Evolutionary conservation across 805 yeast species (phyloP).

Genomic region (Teunomyces atbi): DNA sequence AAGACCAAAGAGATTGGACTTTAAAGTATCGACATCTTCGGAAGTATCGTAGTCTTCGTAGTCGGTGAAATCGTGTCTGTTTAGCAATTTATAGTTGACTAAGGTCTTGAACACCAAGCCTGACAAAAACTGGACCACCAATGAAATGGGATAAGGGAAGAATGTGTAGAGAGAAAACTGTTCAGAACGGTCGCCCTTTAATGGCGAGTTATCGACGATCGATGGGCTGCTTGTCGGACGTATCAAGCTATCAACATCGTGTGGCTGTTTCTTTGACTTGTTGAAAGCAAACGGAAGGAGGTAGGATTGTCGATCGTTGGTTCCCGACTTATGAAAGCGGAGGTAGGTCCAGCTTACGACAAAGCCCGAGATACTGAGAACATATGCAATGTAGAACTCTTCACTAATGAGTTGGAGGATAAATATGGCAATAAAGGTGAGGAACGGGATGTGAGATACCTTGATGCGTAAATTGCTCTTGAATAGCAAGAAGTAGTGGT

Average conservation of each 20-base stretch:
- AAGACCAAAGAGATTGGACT: slow-evolving; percentile 37
- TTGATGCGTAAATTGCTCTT: slow-evolving; percentile 46
- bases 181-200: slow-evolving; percentile 27
- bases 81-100: slow-evolving; percentile 20
- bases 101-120: slow-evolving; percentile 19
- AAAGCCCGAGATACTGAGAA: slow-evolving; percentile 31
- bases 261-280: slow-evolving; percentile 12
- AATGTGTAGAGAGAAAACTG: slow-evolving; percentile 38
- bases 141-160: slow-evolving; percentile 41
- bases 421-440: slow-evolving; percentile 18
- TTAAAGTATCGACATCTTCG: slow-evolving; percentile 33
- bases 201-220: slow-evolving; percentile 9
- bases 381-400: slow-evolving; percentile 25
- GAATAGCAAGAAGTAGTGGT: slow-evolving; percentile 52
- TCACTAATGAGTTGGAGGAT: slow-evolving; percentile 22
- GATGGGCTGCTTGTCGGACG: slow-evolving; percentile 5
- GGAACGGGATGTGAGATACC: slow-evolving; percentile 39
- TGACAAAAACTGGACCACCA: slow-evolving; percentile 19
- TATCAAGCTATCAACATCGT: not conserved
- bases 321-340: slow-evolving; percentile 38
- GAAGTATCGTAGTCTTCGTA: slow-evolving; percentile 18
- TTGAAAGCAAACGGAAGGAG: slow-evolving; percentile 33
- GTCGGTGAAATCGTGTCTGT: slow-evolving; percentile 19
- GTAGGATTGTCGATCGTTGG: slow-evolving; percentile 44
- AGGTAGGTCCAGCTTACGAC: slow-evolving; percentile 39